phyloP scores from a whole-genome alignment of 768 basidiomycete genomes.

The Amanita fuliginea region DNA sequence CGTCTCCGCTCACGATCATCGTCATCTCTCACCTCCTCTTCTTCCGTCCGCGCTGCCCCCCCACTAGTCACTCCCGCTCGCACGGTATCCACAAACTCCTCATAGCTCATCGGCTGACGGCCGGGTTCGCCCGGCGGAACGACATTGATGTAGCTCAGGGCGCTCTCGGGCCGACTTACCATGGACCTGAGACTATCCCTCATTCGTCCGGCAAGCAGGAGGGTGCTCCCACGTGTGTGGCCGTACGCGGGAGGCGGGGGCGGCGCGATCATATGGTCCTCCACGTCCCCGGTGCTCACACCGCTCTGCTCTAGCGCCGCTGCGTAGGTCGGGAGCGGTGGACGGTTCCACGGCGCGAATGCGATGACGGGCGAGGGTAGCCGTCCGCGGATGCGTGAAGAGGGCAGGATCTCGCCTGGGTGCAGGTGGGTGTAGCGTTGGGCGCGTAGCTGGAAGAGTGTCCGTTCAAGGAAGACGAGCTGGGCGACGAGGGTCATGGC shows the following conservation, averaged over 20 bases:
- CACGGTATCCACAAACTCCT: slow-evolving; percentile 47
- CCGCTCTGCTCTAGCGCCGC: slow-evolving; percentile 60
- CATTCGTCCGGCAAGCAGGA: slow-evolving; percentile 45
- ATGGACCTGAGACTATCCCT: slow-evolving; percentile 36
- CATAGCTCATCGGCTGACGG: slow-evolving; percentile 41
- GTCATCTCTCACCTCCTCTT: slow-evolving; percentile 14
- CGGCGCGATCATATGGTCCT: slow-evolving; percentile 56
- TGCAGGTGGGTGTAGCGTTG: slow-evolving; percentile 50
- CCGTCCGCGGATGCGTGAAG: slow-evolving; percentile 18
- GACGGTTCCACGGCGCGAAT: slow-evolving; percentile 61
- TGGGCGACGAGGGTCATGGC: slow-evolving; percentile 38
- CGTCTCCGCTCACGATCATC: slow-evolving; percentile 40
- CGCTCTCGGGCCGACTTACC: slow-evolving; percentile 25
- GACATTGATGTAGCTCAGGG: slow-evolving; percentile 20
- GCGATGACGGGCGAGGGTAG: slow-evolving; percentile 21
- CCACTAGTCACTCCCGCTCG: slow-evolving; percentile 8
- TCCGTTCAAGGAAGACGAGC: slow-evolving; percentile 53
- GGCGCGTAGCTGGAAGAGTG: slow-evolving; percentile 53
- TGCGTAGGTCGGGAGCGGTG: slow-evolving; percentile 61
- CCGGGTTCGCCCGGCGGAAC: slow-evolving; percentile 18
- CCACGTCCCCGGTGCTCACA: slow-evolving; percentile 64
- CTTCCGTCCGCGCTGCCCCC: background rate
- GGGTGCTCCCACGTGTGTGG: slow-evolving; percentile 56
- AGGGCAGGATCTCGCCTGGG: slow-evolving; percentile 44
- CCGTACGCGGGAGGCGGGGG: slow-evolving; percentile 74